Evolutionary conservation across 2,329 filamentous ascomycete species (phyloP).

Genomic region (Ascosphaera apis): DNA sequence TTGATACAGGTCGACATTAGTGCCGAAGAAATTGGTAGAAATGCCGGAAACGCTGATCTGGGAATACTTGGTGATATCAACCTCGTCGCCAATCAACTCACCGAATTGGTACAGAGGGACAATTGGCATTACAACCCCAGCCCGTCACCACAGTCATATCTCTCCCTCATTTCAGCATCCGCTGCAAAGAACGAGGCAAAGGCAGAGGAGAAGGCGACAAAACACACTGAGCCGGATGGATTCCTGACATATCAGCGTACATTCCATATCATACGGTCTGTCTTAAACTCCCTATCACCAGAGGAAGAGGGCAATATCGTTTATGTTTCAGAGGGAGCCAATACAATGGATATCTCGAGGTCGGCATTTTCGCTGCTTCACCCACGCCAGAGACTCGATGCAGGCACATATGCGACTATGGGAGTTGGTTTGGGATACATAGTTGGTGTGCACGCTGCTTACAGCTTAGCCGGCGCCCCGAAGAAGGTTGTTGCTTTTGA

Average conservation of each 20-base stretch:
- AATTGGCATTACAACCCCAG: conserved; percentile 22
- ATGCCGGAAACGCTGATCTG: conserved; percentile 24
- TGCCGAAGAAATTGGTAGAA: conserved; percentile 30
- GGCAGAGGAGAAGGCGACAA: conserved; percentile 20
- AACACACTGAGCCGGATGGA: conserved; percentile 10
- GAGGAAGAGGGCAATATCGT: conserved; percentile 26
- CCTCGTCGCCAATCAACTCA: conserved; percentile 25
- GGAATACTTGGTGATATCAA: conserved; percentile 30
- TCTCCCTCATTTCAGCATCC: conserved; percentile 10
- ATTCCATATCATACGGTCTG: conserved; percentile 29
- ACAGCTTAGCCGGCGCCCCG: conserved; percentile 21
- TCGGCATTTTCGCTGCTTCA: conserved; percentile 30
- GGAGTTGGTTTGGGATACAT: conserved; percentile 34
- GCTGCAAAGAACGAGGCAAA: conserved; percentile 25
- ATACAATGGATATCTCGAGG: conserved; percentile 38
- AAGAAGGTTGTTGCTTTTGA: conserved; percentile 35
- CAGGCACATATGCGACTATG: conserved; percentile 37
- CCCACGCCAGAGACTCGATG: conserved; percentile 32
- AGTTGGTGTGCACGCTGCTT: conserved; percentile 32
- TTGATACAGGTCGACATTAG: conserved; percentile 34
- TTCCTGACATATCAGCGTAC: conserved; percentile 28
- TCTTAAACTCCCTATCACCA: conserved; percentile 23
- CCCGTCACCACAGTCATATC: conserved; percentile 14
- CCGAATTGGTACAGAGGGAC: conserved; percentile 12
- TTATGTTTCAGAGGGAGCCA: conserved; percentile 35